Percentiles rank a stretch among this genome's conserved stretches.
These are phyloP conservation scores for Dendrobium huoshanense DNA, from an alignment of 106 monocot genomes.

Conservation along the genomic window DNA sequence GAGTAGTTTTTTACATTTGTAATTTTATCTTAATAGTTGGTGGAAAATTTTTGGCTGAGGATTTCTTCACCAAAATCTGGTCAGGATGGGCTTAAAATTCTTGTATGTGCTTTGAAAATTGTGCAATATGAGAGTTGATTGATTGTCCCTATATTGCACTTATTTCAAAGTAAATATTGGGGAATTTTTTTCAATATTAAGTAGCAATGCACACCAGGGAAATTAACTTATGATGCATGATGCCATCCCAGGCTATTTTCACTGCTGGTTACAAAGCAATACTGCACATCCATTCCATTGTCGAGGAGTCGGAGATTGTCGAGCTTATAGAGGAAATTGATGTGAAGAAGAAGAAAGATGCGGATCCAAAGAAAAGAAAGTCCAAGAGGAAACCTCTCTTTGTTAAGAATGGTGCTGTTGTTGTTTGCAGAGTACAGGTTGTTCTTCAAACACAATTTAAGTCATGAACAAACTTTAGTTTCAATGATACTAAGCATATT, in stretches of 20 bases:
- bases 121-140: too few relatives aligned
- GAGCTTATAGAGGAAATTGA: conserved; percentile 93
- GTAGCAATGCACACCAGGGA: neutral
- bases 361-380: conserved; percentile 86
- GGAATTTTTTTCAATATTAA: neutral
- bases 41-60: too few relatives aligned
- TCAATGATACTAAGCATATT: neutral
- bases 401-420: conserved; percentile 91
- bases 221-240: neutral
- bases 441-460: neutral
- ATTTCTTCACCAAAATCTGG: too few relatives aligned
- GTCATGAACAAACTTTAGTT: neutral
- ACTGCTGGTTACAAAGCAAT: conserved; percentile 97
- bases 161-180: too few relatives aligned
- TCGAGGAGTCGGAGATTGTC: conserved; percentile 97
- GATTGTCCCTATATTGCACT: too few relatives aligned
- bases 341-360: conserved; percentile 65
- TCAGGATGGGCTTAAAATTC: neutral
- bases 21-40: too few relatives aligned
- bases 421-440: conserved; percentile 88
- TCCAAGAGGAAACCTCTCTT: conserved; percentile 85
- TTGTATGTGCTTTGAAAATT: too few relatives aligned
- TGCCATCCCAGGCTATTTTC: conserved; percentile 67
- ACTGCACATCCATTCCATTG: conserved; percentile 82
- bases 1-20: conserved; percentile 12